These are phyloP conservation scores for Ustulina deusta DNA, from an alignment of 2,329 filamentous ascomycete species.

Conservation along the genomic window DNA sequence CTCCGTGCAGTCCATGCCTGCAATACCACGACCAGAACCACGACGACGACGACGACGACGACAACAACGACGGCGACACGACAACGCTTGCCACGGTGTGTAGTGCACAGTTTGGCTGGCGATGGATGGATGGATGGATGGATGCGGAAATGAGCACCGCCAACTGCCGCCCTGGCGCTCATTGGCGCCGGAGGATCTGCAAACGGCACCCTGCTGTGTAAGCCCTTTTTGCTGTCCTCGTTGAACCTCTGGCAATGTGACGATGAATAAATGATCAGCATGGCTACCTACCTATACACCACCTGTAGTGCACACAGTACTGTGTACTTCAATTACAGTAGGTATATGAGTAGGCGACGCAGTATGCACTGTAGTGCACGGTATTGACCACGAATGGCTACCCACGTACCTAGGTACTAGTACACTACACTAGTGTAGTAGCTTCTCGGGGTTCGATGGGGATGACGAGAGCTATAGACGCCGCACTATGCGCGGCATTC, in stretches of 20 bases:
- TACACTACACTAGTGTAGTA: no score
- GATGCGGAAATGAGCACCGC: conserved; percentile 32
- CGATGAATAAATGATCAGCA: conserved; percentile 6
- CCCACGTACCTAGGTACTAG: no score
- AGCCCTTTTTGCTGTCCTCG: conserved; percentile 10
- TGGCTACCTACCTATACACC: neutral
- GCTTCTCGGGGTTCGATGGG: no score
- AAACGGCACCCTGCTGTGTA: conserved; percentile 27
- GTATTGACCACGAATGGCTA: no score
- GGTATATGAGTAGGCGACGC: no score
- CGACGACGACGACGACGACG: neutral
- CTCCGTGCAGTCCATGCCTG: neutral
- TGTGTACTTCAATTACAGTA: no score
- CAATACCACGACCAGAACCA: neutral
- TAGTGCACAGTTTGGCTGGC: neutral
- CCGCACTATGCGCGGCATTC: no score
- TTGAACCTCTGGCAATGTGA: neutral
- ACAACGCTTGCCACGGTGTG: conserved; percentile 8
- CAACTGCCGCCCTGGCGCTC: conserved; percentile 29
- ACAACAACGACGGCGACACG: neutral
- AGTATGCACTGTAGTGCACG: no score
- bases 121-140: conserved; percentile 22
- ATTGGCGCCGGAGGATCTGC: conserved; percentile 35
- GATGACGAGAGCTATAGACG: no score
- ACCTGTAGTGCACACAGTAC: no score